phyloP scores from a whole-genome alignment of 2,329 filamentous ascomycete genomes.

The Botrytis medusae region DNA sequence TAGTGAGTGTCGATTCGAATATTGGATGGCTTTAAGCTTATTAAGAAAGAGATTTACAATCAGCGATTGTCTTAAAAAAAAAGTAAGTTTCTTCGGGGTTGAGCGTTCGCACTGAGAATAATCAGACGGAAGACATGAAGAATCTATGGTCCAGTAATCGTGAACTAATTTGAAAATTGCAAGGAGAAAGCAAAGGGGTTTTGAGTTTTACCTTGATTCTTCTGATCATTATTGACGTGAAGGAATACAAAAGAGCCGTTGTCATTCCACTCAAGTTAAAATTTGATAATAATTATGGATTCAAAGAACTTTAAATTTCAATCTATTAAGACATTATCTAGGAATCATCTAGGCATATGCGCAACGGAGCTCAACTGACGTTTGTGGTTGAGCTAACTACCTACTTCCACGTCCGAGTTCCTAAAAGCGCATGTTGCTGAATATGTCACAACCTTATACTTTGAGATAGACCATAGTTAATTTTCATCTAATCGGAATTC shows the following conservation, averaged over 20 bases:
- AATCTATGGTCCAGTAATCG: rapidly evolving
- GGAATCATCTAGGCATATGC: too few species aligned
- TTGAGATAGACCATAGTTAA: neutral
- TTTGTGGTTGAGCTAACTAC: neutral
- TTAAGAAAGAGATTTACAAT: neutral
- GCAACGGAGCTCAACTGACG: too few species aligned
- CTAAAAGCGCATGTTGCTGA: neutral
- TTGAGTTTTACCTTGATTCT: neutral
- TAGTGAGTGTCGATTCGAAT: neutral
- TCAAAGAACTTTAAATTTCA: rapidly evolving
- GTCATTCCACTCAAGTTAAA: neutral
- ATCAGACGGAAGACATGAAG: rapidly evolving
- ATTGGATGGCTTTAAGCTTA: neutral
- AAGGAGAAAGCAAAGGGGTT: neutral
- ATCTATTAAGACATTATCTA: too few species aligned
- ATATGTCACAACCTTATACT: neutral
- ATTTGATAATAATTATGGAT: neutral
- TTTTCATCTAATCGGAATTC: neutral
- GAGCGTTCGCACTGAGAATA: neutral
- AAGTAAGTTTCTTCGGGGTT: rapidly evolving
- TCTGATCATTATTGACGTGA: neutral
- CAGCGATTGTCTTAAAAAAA: neutral
- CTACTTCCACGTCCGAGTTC: neutral
- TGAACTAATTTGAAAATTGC: rapidly evolving
- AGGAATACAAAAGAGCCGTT: neutral